Evolutionary conservation across 768 basidiomycete species (phyloP).

Genomic region (Gymnopilus junonius): DNA sequence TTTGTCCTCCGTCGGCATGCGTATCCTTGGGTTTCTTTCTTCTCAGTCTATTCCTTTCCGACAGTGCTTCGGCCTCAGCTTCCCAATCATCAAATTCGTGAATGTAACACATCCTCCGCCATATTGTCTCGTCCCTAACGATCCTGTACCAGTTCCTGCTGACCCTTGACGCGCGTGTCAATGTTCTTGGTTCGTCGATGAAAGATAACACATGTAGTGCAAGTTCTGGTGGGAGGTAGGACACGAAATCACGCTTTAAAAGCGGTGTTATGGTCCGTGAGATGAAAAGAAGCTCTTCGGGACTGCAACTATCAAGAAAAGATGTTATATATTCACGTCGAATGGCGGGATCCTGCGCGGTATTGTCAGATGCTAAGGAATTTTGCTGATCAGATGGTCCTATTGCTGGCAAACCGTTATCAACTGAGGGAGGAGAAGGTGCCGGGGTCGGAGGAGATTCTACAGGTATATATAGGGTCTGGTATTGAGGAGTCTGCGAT

Average conservation of each 20-base stretch:
- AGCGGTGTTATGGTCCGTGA: background rate
- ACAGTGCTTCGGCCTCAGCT: background rate
- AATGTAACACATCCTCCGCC: conserved; percentile 74
- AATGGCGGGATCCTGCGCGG: background rate
- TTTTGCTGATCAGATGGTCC: background rate
- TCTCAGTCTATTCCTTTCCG: conserved; percentile 13
- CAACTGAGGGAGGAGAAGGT: background rate
- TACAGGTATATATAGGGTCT: background rate
- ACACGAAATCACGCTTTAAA: conserved; percentile 5
- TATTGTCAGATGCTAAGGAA: background rate
- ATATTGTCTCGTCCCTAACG: conserved; percentile 75
- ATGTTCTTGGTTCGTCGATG: conserved; percentile 74
- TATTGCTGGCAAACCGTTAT: background rate
- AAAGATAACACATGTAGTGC: conserved; percentile 76
- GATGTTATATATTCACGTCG: background rate
- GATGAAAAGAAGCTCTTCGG: conserved; percentile 3
- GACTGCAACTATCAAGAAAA: background rate
- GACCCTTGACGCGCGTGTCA: conserved; percentile 72
- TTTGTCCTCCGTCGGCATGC: background rate
- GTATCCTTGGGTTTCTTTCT: background rate
- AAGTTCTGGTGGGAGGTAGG: conserved; percentile 50
- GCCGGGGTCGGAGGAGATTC: background rate
- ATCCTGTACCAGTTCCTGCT: conserved; percentile 73
- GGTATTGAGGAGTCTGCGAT: background rate
- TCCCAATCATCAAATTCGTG: conserved; percentile 51